Evolutionary conservation across 495 filamentous ascomycete genomes (phyloP).

Genomic region (Aspergillus bertholletiae): DNA sequence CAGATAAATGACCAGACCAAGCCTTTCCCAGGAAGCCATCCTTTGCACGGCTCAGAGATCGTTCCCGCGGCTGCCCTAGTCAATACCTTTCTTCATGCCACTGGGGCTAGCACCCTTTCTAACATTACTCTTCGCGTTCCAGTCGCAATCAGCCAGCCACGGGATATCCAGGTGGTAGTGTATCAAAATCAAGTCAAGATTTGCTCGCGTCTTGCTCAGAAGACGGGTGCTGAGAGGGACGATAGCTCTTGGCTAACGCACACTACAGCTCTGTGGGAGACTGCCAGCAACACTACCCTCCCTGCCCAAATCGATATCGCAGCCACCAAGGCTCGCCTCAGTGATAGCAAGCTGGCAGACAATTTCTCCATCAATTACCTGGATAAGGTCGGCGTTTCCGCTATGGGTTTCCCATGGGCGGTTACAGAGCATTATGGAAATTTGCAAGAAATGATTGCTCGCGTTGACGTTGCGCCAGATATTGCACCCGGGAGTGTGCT

Average conservation of each 20-base stretch:
- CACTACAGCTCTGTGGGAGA: constrained; percentile 5
- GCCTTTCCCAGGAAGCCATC: constrained; percentile 33
- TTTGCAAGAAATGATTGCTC: constrained; percentile 37
- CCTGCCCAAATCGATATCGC: constrained; percentile 17
- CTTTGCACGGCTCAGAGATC: constrained; percentile 35
- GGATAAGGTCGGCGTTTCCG: constrained; percentile 33
- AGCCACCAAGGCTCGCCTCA: constrained; percentile 13
- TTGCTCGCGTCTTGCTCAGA: constrained; percentile 22
- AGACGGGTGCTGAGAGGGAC: constrained; percentile 6
- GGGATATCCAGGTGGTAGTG: constrained; percentile 32
- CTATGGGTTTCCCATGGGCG: constrained; percentile 45
- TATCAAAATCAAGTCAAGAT: constrained; percentile 20
- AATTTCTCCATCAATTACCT: constrained; percentile 41
- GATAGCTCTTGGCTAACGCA: constrained; percentile 38
- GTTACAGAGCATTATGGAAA: constrained; percentile 38
- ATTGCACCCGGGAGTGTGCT: not conserved
- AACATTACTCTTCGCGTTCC: constrained; percentile 27
- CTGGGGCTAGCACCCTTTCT: constrained; percentile 11
- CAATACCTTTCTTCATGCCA: constrained; percentile 36
- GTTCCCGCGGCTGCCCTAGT: constrained; percentile 36
- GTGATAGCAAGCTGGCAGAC: constrained; percentile 9
- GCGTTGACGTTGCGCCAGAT: constrained; percentile 27
- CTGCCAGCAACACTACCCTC: not conserved
- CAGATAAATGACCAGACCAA: constrained; percentile 25
- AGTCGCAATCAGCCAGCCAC: constrained; percentile 26